Evolutionary conservation across 1,284 basidiomycete species (phyloP).

Genomic region (Microbotryum violaceum): DNA sequence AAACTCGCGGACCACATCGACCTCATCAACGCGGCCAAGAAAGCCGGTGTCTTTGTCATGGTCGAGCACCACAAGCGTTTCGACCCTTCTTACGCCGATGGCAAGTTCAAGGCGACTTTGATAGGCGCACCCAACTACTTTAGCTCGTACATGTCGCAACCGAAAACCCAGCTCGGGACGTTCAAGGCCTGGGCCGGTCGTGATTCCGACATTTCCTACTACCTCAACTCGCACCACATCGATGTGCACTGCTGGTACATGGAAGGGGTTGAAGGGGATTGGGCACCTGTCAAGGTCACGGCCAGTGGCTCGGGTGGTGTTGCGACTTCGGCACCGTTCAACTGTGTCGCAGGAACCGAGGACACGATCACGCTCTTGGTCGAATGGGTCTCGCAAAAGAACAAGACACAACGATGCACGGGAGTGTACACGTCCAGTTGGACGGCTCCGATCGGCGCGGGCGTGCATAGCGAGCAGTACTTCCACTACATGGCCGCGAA

Average conservation of each 20-base stretch:
- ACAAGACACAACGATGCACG: constrained; percentile 52
- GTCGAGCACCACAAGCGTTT: constrained; percentile 73
- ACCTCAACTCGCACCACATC: constrained; percentile 88
- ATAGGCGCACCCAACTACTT: constrained; percentile 86
- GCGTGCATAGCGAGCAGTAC: constrained; percentile 72
- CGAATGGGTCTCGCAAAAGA: constrained; percentile 74
- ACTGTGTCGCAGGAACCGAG: constrained; percentile 74
- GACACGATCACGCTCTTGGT: constrained; percentile 91
- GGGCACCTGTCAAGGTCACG: constrained; percentile 67
- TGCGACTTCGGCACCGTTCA: constrained; percentile 74
- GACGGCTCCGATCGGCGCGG: constrained; percentile 47
- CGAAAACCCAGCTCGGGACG: constrained; percentile 85
- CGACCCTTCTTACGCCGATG: constrained; percentile 89
- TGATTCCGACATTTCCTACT: constrained; percentile 77
- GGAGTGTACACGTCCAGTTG: constrained; percentile 73
- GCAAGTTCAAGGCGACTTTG: constrained; percentile 61
- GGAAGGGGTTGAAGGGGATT: constrained; percentile 56
- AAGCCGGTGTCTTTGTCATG: constrained; percentile 76
- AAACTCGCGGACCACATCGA: constrained; percentile 71
- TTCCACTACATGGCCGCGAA: constrained; percentile 93
- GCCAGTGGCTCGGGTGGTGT: constrained; percentile 83
- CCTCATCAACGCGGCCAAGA: constrained; percentile 63
- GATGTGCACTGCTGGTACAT: constrained; percentile 75
- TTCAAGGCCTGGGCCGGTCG: constrained; percentile 91
- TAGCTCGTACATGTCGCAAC: constrained; percentile 70